Conservation (phyloP, 768 basidiomycete genomes). For the Lactarius vividus region DNA sequence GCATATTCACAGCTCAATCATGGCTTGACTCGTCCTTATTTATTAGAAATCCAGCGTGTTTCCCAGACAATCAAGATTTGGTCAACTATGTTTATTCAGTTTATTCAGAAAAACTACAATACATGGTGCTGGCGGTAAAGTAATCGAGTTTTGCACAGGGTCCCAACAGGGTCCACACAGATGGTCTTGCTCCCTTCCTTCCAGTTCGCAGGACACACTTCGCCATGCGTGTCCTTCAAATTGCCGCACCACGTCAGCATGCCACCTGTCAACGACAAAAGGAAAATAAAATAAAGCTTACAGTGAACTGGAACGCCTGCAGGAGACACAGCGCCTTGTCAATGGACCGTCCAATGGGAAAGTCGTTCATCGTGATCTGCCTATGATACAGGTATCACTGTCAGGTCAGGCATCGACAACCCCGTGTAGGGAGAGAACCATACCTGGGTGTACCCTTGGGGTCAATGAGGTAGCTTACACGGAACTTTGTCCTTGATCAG, state of each 20-base stretch:
- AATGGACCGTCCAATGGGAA: conserved; percentile 93
- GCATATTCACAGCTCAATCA: no score
- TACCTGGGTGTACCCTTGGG: conserved; percentile 56
- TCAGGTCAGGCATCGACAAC: neutral
- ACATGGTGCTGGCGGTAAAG: conserved; percentile 44
- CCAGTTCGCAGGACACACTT: conserved; percentile 94
- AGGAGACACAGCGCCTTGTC: conserved; percentile 89
- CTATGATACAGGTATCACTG: neutral
- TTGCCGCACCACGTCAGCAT: neutral
- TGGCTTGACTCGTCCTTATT: no score
- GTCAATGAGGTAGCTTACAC: conserved; percentile 85
- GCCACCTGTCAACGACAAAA: neutral
- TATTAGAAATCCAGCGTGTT: no score
- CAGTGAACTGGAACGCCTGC: conserved; percentile 89
- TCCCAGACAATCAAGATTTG: no score
- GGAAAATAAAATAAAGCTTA: conserved; percentile 37
- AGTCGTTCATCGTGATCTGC: conserved; percentile 87
- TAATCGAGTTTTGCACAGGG: conserved; percentile 75
- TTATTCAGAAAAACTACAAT: no score
- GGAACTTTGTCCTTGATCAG: conserved; percentile 86
- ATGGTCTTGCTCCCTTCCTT: conserved; percentile 77
- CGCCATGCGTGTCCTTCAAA: conserved; percentile 76
- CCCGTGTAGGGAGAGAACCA: conserved; percentile 35
- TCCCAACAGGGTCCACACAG: conserved; percentile 73
- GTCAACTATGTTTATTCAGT: no score